Percentiles rank a stretch among this genome's conserved stretches.
Conservation (phyloP, 129 eudicot species). For the Arctium lappa region DNA sequence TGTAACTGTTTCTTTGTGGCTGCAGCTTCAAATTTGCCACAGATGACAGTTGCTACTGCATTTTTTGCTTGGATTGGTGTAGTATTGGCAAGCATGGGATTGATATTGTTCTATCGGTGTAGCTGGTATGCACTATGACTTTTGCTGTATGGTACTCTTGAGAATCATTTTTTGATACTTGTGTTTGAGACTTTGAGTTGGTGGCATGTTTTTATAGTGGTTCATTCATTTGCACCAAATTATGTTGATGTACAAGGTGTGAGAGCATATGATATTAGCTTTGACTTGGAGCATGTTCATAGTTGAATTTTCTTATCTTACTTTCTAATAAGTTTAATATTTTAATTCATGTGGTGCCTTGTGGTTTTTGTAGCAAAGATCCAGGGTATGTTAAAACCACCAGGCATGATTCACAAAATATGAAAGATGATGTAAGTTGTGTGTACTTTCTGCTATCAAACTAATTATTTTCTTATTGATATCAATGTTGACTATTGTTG, state of each 20-base stretch:
- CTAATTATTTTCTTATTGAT: background rate
- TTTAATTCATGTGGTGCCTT: conserved; percentile 15
- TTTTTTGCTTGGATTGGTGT: conserved; percentile 91
- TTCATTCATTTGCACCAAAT: background rate
- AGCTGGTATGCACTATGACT: conserved; percentile 55
- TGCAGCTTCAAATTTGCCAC: conserved; percentile 74
- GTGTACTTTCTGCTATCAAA: background rate
- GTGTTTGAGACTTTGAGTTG: background rate
- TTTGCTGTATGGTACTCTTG: background rate
- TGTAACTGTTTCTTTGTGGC: background rate
- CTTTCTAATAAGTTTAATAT: background rate
- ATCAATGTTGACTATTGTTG: background rate
- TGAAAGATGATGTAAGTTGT: conserved; percentile 90
- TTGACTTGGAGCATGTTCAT: conserved; percentile 1
- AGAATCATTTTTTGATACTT: background rate
- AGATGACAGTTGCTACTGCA: conserved; percentile 70
- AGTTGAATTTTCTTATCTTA: background rate
- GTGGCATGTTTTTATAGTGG: background rate
- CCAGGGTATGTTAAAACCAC: conserved; percentile 88
- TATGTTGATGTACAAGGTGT: background rate
- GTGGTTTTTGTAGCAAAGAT: conserved; percentile 76
- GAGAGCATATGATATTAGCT: background rate
- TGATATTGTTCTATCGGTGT: conserved; percentile 80
- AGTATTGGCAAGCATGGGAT: conserved; percentile 62
- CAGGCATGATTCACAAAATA: conserved; percentile 63